These are phyloP conservation scores for Wickerhamiella domercqiae DNA, from an alignment of 805 yeast genomes.

Conservation along the genomic window DNA sequence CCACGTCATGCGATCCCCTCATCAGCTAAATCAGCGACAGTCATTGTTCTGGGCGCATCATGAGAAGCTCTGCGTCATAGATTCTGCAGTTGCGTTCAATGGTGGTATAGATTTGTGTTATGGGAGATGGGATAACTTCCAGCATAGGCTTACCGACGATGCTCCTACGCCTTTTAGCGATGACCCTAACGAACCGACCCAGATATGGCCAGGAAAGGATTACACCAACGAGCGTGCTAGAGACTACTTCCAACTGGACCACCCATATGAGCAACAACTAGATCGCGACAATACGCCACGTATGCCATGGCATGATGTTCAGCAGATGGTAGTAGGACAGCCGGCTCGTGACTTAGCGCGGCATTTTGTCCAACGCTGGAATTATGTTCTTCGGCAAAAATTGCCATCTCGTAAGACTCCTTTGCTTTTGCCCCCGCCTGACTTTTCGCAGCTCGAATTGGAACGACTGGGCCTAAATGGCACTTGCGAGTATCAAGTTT, in stretches of 20 bases:
- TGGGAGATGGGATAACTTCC: conserved; percentile 94
- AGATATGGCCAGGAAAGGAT: conserved; percentile 90
- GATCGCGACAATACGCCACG: conserved; percentile 70
- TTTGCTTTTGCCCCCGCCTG: conserved; percentile 80
- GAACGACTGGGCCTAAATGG: conserved; percentile 47
- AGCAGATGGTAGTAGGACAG: conserved; percentile 88
- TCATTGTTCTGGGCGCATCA: conserved; percentile 99
- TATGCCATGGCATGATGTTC: conserved; percentile 99
- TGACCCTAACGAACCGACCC: conserved; percentile 32
- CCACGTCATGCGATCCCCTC: conserved; percentile 86
- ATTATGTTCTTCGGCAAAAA: conserved; percentile 79
- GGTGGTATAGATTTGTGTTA: conserved; percentile 95
- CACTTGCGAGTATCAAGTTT: conserved; percentile 78
- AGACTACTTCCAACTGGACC: conserved; percentile 67
- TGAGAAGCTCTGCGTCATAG: conserved; percentile 78
- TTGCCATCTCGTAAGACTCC: conserved; percentile 93
- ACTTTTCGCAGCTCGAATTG: conserved; percentile 59
- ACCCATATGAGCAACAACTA: conserved; percentile 84
- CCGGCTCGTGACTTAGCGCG: conserved; percentile 85
- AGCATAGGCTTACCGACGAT: conserved; percentile 80
- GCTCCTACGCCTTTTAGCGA: conserved; percentile 25
- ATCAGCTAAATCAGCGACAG: conserved; percentile 70
- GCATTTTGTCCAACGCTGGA: conserved; percentile 97
- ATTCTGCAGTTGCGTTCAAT: conserved; percentile 72
- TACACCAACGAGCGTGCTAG: conserved; percentile 89